phyloP scores from a whole-genome alignment of 1,284 basidiomycete species.

The Microbotryum lychnidis-dioicae region DNA sequence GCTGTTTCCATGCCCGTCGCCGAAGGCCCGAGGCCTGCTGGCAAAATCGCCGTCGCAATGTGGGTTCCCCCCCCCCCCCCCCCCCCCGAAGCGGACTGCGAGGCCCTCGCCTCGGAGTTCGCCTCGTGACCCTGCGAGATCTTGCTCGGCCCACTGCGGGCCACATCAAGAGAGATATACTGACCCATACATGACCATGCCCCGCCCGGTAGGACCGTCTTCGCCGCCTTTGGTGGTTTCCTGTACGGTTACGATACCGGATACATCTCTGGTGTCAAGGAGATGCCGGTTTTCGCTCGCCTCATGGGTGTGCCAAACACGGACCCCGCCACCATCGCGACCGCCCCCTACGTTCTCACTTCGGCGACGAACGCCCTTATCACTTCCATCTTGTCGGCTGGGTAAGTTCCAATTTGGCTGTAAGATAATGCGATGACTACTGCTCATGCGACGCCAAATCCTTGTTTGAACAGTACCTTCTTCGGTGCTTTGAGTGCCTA shows the following conservation, averaged over 20 bases:
- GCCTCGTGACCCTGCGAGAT: too few species aligned
- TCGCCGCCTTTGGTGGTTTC: constrained; percentile 80
- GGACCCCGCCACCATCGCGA: not conserved
- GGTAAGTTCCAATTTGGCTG: constrained; percentile 2
- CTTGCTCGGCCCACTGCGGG: too few species aligned
- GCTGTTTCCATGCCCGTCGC: too few species aligned
- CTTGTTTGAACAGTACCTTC: not conserved
- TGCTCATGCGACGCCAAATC: not conserved
- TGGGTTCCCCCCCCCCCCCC: too few species aligned
- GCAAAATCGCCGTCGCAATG: too few species aligned
- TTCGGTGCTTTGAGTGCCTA: constrained; percentile 7
- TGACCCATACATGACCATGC: too few species aligned
- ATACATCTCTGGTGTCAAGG: constrained; percentile 61
- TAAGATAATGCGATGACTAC: constrained; percentile 1
- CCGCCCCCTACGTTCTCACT: constrained; percentile 3
- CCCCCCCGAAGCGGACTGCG: too few species aligned
- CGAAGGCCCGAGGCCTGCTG: too few species aligned
- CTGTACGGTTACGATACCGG: constrained; percentile 65
- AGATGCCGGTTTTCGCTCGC: too few species aligned
- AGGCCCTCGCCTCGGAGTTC: too few species aligned
- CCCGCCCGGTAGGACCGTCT: constrained; percentile 44
- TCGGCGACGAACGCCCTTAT: constrained; percentile 18
- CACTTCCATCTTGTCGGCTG: constrained; percentile 27
- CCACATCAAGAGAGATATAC: too few species aligned
- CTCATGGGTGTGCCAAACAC: too few species aligned